These are phyloP conservation scores for Cercospora sp. DNA, from an alignment of 2,329 filamentous ascomycete species.

Conservation along the genomic window DNA sequence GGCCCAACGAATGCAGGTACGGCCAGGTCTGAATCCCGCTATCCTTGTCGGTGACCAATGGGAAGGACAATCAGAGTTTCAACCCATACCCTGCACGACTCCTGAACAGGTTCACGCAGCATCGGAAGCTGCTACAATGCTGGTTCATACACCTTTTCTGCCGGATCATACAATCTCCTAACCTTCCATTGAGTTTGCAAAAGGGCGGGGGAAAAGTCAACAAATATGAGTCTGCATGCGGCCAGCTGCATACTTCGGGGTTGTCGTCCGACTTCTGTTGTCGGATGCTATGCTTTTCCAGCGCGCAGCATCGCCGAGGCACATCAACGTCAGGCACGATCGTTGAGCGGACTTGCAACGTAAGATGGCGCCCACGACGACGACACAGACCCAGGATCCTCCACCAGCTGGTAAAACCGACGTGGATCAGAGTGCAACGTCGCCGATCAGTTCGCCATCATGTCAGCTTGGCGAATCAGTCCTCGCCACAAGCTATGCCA, in stretches of 20 bases:
- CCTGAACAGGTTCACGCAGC: slow-evolving; percentile 4
- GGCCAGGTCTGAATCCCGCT: not conserved
- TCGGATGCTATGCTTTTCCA: not conserved
- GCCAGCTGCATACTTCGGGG: not conserved
- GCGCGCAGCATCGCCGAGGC: not conserved
- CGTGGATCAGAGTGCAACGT: not conserved
- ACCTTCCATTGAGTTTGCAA: slow-evolving; percentile 11
- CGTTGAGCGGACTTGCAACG: not conserved
- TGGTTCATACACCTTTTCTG: not conserved
- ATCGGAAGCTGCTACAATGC: not conserved
- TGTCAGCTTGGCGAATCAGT: slow-evolving; percentile 13
- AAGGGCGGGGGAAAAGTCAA: not conserved
- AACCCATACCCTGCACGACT: not conserved
- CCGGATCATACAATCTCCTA: slow-evolving; percentile 4
- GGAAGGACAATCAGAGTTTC: not conserved
- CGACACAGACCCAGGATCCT: not conserved
- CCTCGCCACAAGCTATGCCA: slow-evolving; percentile 17
- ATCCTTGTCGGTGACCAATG: slow-evolving; percentile 6
- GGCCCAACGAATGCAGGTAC: slow-evolving; percentile 1
- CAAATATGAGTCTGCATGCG: slow-evolving; percentile 5
- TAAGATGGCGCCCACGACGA: slow-evolving; percentile 5
- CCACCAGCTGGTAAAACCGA: not conserved
- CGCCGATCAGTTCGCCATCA: slow-evolving; percentile 10
- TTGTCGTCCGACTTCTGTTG: not conserved
- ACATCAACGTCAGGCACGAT: not conserved